These are phyloP conservation scores for Cubamyces sp. DNA, from an alignment of 768 basidiomycete genomes.

Conservation along the genomic window DNA sequence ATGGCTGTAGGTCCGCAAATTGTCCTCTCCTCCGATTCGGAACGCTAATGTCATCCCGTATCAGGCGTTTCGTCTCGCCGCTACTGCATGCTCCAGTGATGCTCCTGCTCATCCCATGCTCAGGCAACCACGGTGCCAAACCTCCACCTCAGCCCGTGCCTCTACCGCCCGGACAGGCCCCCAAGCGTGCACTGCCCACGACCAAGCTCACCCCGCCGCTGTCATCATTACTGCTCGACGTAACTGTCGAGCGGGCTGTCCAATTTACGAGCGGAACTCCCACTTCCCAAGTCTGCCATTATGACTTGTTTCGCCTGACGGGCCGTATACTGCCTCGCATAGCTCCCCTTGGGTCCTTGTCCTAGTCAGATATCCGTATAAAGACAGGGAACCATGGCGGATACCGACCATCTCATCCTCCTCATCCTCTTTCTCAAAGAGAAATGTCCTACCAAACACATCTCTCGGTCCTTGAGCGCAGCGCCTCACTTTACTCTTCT, in stretches of 20 bases:
- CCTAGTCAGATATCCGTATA: conserved; percentile 11
- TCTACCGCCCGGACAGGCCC: background rate
- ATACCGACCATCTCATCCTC: conserved; percentile 11
- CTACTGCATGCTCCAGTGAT: background rate
- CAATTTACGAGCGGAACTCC: conserved; percentile 21
- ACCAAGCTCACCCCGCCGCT: conserved; percentile 14
- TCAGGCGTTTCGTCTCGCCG: conserved; percentile 1
- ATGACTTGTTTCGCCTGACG: conserved; percentile 17
- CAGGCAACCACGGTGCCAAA: background rate
- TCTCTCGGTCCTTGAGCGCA: conserved; percentile 61
- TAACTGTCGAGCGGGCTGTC: conserved; percentile 22
- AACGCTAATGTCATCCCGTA: conserved; percentile 18
- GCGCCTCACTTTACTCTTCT: conserved; percentile 48
- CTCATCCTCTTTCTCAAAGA: background rate
- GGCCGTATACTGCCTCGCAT: conserved; percentile 24
- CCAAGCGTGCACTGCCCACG: conserved; percentile 14
- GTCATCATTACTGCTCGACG: conserved; percentile 19
- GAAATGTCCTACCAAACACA: conserved; percentile 46
- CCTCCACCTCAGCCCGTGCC: conserved; percentile 1
- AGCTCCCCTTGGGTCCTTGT: conserved; percentile 12
- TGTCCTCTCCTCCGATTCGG: conserved; percentile 22
- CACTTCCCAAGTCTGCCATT: conserved; percentile 13
- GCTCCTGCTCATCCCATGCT: background rate
- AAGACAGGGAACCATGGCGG: conserved; percentile 1
- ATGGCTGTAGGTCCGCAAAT: conserved; percentile 5